phyloP scores from a whole-genome alignment of 495 filamentous ascomycete genomes.

The Lasiosphaeria miniovina region DNA sequence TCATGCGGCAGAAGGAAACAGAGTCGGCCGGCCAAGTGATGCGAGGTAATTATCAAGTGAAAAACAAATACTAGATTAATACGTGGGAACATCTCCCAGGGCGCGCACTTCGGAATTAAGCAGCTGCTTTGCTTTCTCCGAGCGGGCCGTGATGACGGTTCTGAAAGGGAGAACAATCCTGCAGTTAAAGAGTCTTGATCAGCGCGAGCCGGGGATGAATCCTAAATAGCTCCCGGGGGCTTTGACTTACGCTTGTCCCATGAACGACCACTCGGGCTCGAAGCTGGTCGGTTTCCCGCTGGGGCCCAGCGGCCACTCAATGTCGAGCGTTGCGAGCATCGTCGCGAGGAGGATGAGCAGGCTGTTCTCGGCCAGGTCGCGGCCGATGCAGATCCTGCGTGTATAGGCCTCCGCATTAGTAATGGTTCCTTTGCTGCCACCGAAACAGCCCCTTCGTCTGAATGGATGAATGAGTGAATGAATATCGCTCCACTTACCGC shows the following conservation, averaged over 20 bases:
- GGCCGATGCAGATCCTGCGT: constrained; percentile 28
- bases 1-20: too few species aligned
- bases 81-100: not conserved
- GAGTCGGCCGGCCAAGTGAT: too few species aligned
- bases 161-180: constrained; percentile 10
- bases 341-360: constrained; percentile 28
- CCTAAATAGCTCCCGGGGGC: not conserved
- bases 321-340: constrained; percentile 28
- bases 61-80: too few species aligned
- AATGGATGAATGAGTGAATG: not conserved
- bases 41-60: too few species aligned
- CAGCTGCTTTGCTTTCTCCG: constrained; percentile 1
- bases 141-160: constrained; percentile 1
- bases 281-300: constrained; percentile 24
- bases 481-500: constrained; percentile 15
- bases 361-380: constrained; percentile 31
- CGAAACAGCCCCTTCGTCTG: too few species aligned
- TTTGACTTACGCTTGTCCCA: constrained; percentile 30
- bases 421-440: too few species aligned
- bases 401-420: too few species aligned
- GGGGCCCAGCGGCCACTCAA: constrained; percentile 25
- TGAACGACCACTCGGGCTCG: constrained; percentile 31
- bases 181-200: not conserved
- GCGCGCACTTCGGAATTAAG: not conserved
- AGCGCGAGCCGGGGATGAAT: not conserved